Percentiles rank a stretch among this genome's conserved stretches.
Evolutionary conservation across 1,284 basidiomycete species (phyloP).

Genomic region (Tilletia setariae): DNA sequence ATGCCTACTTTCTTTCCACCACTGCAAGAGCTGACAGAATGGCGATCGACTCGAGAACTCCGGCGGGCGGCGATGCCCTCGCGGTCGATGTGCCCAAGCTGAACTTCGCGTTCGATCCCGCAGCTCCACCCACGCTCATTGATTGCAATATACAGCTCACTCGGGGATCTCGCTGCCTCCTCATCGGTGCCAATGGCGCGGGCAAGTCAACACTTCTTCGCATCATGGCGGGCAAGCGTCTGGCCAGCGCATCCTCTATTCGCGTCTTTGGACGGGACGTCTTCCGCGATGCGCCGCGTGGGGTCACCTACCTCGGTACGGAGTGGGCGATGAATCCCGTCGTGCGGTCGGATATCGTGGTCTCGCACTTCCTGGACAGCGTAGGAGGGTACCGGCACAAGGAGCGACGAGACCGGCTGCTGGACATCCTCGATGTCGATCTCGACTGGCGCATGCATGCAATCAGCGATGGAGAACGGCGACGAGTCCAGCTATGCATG

Average conservation of each 20-base stretch:
- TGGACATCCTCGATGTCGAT: constrained; percentile 91
- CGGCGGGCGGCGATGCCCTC: constrained; percentile 8
- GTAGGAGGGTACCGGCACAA: constrained; percentile 94
- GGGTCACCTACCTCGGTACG: constrained; percentile 71
- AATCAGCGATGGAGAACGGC: constrained; percentile 92
- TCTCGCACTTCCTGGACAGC: constrained; percentile 70
- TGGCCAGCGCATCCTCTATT: constrained; percentile 38
- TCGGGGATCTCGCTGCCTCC: constrained; percentile 44
- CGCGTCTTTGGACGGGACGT: constrained; percentile 50
- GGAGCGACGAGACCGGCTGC: constrained; percentile 75
- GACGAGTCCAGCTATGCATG: constrained; percentile 91
- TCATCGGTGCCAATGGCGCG: constrained; percentile 61
- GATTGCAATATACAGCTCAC: constrained; percentile 42
- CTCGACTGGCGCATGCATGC: constrained; percentile 71
- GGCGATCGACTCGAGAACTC: too few relatives aligned
- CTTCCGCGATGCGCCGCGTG: constrained; percentile 45
- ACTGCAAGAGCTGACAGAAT: too few relatives aligned
- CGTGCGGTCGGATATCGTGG: constrained; percentile 63
- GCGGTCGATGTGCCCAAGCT: constrained; percentile 48
- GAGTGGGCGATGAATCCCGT: constrained; percentile 91
- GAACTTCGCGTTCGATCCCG: constrained; percentile 40
- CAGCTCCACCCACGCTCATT: constrained; percentile 27
- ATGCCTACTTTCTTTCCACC: too few relatives aligned
- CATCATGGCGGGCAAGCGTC: constrained; percentile 81
- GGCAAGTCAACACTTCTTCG: constrained; percentile 94